Evolutionary conservation across 2,329 filamentous ascomycete species (phyloP).

Genomic region (Fusarium sororula): DNA sequence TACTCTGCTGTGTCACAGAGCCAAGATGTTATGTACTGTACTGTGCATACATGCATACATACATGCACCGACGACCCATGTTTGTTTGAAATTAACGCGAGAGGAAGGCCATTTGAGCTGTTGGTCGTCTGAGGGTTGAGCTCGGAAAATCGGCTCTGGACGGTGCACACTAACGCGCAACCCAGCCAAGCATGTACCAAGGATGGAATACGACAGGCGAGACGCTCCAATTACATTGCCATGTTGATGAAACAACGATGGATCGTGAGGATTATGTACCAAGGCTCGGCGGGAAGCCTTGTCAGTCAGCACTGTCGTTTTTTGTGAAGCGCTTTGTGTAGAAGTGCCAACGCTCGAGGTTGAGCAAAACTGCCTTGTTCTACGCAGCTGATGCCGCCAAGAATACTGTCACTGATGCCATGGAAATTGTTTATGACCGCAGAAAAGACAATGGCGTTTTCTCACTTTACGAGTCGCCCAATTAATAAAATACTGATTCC

Average conservation of each 20-base stretch:
- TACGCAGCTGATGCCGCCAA: background rate
- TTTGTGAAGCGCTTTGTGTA: background rate
- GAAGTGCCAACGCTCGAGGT: background rate
- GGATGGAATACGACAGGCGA: conserved; percentile 12
- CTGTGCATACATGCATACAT: no score
- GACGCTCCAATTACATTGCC: conserved; percentile 2
- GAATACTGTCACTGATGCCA: background rate
- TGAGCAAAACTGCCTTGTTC: background rate
- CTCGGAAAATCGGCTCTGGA: conserved; percentile 31
- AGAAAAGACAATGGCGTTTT: conserved; percentile 9
- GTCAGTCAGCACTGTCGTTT: background rate
- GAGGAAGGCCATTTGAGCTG: conserved; percentile 5
- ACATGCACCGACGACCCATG: conserved; percentile 15
- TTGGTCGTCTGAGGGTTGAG: conserved; percentile 10
- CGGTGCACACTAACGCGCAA: conserved; percentile 16
- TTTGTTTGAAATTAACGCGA: conserved; percentile 6
- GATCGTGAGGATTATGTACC: background rate
- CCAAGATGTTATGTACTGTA: background rate
- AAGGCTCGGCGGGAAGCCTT: conserved; percentile 2
- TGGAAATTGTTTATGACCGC: background rate
- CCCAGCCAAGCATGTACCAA: conserved; percentile 1
- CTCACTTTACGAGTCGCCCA: conserved; percentile 7
- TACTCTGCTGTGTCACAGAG: conserved; percentile 17
- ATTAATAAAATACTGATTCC: conserved; percentile 13
- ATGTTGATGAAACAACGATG: background rate